These are phyloP conservation scores for Neurospora sp. DNA, from an alignment of 495 filamentous ascomycete genomes.

Conservation along the genomic window DNA sequence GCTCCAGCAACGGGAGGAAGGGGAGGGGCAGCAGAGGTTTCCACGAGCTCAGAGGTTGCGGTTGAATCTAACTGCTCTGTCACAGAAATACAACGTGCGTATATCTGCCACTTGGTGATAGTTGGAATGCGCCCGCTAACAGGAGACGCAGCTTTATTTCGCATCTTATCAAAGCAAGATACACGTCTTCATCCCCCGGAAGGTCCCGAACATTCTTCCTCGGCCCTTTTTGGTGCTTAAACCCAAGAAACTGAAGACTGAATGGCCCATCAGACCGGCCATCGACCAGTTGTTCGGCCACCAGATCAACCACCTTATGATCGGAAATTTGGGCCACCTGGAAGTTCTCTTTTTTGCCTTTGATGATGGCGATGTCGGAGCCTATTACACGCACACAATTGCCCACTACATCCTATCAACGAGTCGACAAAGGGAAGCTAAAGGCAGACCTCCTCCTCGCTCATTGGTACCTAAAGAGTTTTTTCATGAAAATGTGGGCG, in stretches of 20 bases:
- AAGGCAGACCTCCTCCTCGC: neutral
- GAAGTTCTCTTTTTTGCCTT: conserved; percentile 69
- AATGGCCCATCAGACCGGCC: conserved; percentile 36
- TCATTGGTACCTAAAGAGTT: conserved; percentile 35
- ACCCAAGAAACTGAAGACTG: conserved; percentile 42
- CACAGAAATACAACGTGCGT: conserved; percentile 36
- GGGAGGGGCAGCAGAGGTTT: conserved; percentile 3
- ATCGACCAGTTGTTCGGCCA: conserved; percentile 52
- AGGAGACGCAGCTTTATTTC: conserved; percentile 49
- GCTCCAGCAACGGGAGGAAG: conserved; percentile 5
- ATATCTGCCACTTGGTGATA: neutral
- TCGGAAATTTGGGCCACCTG: conserved; percentile 68
- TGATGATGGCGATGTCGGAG: conserved; percentile 85
- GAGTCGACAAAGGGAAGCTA: neutral
- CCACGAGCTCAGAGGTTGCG: conserved; percentile 28
- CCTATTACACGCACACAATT: conserved; percentile 54
- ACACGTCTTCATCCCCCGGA: conserved; percentile 62
- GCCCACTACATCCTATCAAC: conserved; percentile 14
- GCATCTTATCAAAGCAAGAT: conserved; percentile 63
- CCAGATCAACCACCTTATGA: conserved; percentile 65
- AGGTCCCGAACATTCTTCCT: conserved; percentile 47
- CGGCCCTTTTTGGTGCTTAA: conserved; percentile 55
- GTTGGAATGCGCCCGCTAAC: conserved; percentile 2
- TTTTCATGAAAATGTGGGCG: conserved; percentile 63
- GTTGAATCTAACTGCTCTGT: conserved; percentile 40